These are phyloP conservation scores for Gelatoporia subvermispora DNA, from an alignment of 768 basidiomycete species.

Conservation along the genomic window DNA sequence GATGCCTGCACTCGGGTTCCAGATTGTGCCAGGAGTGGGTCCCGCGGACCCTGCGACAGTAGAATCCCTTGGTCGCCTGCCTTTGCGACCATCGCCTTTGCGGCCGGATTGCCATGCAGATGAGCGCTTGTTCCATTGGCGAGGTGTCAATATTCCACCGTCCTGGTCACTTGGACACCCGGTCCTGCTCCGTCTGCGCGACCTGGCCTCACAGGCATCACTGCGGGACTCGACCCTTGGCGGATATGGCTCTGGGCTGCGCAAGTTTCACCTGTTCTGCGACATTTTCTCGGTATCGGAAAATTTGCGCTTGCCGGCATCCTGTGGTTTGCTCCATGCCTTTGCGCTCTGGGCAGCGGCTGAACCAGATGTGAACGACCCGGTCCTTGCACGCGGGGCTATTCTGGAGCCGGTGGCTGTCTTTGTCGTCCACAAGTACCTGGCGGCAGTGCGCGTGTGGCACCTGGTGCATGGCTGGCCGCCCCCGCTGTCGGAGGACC, in stretches of 20 bases:
- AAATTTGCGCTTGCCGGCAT: constrained; percentile 20
- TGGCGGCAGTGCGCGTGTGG: constrained; percentile 33
- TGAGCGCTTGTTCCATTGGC: constrained; percentile 24
- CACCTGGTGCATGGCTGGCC: constrained; percentile 36
- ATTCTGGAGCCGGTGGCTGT: constrained; percentile 30
- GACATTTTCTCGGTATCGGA: constrained; percentile 30
- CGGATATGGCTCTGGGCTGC: constrained; percentile 20
- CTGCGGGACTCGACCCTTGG: constrained; percentile 16
- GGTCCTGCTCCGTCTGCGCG: constrained; percentile 12
- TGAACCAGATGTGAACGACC: constrained; percentile 18
- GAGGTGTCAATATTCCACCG: constrained; percentile 27
- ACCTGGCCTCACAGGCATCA: constrained; percentile 17
- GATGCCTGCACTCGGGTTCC: not conserved
- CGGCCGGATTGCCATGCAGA: not conserved
- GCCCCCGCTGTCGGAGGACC: constrained; percentile 20
- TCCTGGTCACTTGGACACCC: constrained; percentile 17
- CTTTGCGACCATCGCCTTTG: no score
- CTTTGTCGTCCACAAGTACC: constrained; percentile 25
- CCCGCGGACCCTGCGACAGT: not conserved
- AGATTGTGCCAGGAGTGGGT: not conserved
- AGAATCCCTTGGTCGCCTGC: no score
- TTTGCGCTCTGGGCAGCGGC: constrained; percentile 33
- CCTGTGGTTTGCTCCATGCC: constrained; percentile 27
- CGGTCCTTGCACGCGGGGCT: constrained; percentile 2
- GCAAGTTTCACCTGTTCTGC: constrained; percentile 28